These are phyloP conservation scores for Chaetothyriales sp. DNA, from an alignment of 2,329 filamentous ascomycete species.

Conservation along the genomic window DNA sequence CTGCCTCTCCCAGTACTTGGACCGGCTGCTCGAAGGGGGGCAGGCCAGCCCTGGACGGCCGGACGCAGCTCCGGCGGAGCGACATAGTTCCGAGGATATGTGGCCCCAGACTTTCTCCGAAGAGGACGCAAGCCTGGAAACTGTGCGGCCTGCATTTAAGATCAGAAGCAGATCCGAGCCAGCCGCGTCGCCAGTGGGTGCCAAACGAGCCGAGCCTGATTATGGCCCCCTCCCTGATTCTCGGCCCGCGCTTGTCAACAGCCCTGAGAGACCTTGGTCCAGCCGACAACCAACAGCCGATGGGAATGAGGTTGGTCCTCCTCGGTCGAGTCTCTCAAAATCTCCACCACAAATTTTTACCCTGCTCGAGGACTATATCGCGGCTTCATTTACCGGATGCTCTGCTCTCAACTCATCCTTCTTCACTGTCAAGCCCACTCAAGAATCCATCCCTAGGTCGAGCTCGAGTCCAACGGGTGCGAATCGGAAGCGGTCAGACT, in stretches of 20 bases:
- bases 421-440: constrained; percentile 34
- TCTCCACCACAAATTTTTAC: constrained; percentile 45
- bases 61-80: too few species aligned
- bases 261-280: background rate
- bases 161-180: constrained; percentile 9
- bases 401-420: constrained; percentile 68
- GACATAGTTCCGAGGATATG: background rate
- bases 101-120: constrained; percentile 7
- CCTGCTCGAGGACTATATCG: constrained; percentile 62
- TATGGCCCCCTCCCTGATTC: background rate
- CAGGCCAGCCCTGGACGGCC: background rate
- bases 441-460: constrained; percentile 22
- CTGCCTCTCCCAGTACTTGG: constrained; percentile 38
- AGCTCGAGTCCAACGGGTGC: constrained; percentile 16
- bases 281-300: background rate
- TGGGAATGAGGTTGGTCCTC: background rate
- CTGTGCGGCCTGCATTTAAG: constrained; percentile 5
- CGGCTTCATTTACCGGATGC: constrained; percentile 51
- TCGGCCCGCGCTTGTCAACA: background rate
- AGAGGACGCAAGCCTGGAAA: constrained; percentile 8
- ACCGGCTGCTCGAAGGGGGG: constrained; percentile 23
- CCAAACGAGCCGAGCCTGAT: background rate
- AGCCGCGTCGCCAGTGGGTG: constrained; percentile 3
- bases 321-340: background rate
- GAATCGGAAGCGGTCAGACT: constrained; percentile 22